phyloP scores from a whole-genome alignment of 345 rosid genomes.

The Dimocarpus longan region DNA sequence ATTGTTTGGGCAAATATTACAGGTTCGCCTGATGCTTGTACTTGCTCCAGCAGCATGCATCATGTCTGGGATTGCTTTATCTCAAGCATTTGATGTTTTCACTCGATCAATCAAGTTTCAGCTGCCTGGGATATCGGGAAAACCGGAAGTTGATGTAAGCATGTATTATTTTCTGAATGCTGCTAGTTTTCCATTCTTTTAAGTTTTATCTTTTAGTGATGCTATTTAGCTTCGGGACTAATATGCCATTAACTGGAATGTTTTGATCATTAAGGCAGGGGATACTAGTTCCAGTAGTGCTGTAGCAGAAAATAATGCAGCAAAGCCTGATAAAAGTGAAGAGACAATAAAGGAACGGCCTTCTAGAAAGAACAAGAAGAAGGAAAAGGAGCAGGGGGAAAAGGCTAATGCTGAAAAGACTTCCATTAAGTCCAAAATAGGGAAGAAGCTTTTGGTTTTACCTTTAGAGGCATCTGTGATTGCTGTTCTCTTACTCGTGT shows the following conservation, averaged over 20 bases:
- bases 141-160: slow-evolving; percentile 60
- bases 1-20: slow-evolving; percentile 29
- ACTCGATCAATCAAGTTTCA: slow-evolving; percentile 93
- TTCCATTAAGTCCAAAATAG: slow-evolving; percentile 47
- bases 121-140: slow-evolving; percentile 47
- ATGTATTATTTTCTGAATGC: slow-evolving; percentile 21
- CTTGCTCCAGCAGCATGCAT: slow-evolving; percentile 99
- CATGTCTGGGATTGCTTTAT: slow-evolving; percentile 96
- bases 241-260: slow-evolving; percentile 25
- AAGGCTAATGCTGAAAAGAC: slow-evolving; percentile 47
- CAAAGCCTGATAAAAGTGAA: slow-evolving; percentile 51
- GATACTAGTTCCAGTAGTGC: slow-evolving; percentile 46
- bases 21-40: slow-evolving; percentile 99
- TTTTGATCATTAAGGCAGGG: slow-evolving; percentile 61
- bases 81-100: slow-evolving; percentile 92
- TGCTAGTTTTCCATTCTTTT: slow-evolving; percentile 9
- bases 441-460: slow-evolving; percentile 78
- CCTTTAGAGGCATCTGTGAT: slow-evolving; percentile 81
- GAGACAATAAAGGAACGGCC: slow-evolving; percentile 57
- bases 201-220: slow-evolving; percentile 6
- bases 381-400: slow-evolving; percentile 61
- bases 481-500: slow-evolving; percentile 77
- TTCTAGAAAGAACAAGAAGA: slow-evolving; percentile 68
- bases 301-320: slow-evolving; percentile 41
- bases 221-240: slow-evolving; percentile 24